Evolutionary conservation across 2,329 filamentous ascomycete species (phyloP).

Genomic region (Paradendryphiella salina): DNA sequence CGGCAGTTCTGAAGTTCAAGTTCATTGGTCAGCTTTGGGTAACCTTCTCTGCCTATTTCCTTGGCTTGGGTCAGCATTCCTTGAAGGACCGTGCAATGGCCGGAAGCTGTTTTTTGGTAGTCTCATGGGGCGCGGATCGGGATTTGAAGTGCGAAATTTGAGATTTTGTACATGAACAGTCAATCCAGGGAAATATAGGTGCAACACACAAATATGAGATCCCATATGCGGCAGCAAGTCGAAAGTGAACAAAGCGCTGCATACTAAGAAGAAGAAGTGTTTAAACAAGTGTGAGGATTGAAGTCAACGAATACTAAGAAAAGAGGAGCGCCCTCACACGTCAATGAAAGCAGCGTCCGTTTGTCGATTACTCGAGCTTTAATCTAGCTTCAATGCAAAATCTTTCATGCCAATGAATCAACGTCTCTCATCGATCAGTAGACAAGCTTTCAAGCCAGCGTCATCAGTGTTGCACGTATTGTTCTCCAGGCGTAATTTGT

Average conservation of each 20-base stretch:
- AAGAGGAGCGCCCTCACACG: background rate
- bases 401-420: constrained; percentile 64
- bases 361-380: background rate
- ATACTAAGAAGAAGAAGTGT: background rate
- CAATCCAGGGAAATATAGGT: no score
- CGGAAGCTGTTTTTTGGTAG: background rate
- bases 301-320: constrained; percentile 1
- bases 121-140: no score
- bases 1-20: background rate
- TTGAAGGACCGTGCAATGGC: background rate
- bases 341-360: background rate
- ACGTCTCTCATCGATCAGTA: constrained; percentile 57
- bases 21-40: background rate
- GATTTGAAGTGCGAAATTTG: no score
- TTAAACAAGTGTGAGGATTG: constrained; percentile 15
- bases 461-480: constrained; percentile 50
- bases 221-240: no score
- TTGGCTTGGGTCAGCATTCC: background rate
- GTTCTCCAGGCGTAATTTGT: constrained; percentile 47
- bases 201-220: no score
- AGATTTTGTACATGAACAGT: no score
- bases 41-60: background rate
- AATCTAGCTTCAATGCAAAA: constrained; percentile 4
- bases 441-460: constrained; percentile 37
- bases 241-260: no score